Base-by-base conservation (phyloP, 495 filamentous ascomycete genomes). In the Trichocladium antarcticum region DNA sequence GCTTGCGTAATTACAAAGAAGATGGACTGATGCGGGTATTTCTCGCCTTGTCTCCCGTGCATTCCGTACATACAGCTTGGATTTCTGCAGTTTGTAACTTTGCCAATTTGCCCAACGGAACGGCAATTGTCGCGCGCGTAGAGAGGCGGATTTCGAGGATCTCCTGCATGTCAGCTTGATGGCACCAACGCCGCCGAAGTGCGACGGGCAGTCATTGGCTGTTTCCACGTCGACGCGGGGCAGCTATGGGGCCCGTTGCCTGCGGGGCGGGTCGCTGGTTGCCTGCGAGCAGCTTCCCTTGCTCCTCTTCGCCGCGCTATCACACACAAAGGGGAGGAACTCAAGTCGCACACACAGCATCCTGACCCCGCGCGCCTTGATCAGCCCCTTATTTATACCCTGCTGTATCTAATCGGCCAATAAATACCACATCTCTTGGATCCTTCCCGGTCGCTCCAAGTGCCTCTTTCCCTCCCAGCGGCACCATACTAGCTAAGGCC, bases 101-200 rank as follows among this genome's bases (percentile, higher is more conserved):
- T 47, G 19, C 15, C 16, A 16, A 12, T 47, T 35, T 6, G n/a
- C 9, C n/a, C 32, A 8, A 15, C 4, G 20, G 6, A 17, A 22
- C 29, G 20, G 32, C 32, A 17, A 45, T 49, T 53, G 48, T 53
- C 52, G 59, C 56, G 59, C 59, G 59, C 57, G 49, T 46, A 47
- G 47, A 50, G 42, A 52, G 52, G 53, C 45, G 47, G 17, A 40
- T 36, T 27, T 41, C 47, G 45, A 29, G 38, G 4, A 34, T 42
- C 47, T 37, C 22, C 47, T 43, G 39, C 46, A 51, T 49, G 47
- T 52, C 51, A 51, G 50, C 43, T 32, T 2, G 34, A 11, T 14
- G 9, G 38, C 19, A 24, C 39, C 27, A 29, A 21, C 37, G 42
- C 37, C 22, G 17, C 15, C 15, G 15, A 21, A 31, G 31, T 7